Evolutionary conservation across 2,329 filamentous ascomycete species (phyloP).

Genomic region (Penicillium sp.): DNA sequence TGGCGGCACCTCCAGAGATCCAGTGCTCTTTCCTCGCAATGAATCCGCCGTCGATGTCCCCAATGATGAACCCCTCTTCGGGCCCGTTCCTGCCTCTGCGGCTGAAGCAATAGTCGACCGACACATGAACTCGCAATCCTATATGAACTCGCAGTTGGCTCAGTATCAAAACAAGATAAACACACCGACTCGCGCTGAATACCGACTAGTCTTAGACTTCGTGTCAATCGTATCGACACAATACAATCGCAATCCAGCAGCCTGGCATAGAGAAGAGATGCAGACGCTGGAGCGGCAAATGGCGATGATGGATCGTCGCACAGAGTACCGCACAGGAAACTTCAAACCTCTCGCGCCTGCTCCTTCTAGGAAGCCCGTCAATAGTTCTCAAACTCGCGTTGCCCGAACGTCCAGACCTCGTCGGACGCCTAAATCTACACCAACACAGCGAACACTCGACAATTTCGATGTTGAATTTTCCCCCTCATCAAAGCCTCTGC

Average conservation of each 20-base stretch:
- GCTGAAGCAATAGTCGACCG: conserved; percentile 39
- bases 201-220: conserved; percentile 41
- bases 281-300: conserved; percentile 40
- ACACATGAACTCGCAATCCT: conserved; percentile 41
- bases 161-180: conserved; percentile 38
- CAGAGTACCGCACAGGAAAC: conserved; percentile 25
- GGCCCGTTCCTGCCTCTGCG: conserved; percentile 29
- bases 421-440: conserved; percentile 40
- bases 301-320: conserved; percentile 34
- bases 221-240: conserved; percentile 39
- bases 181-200: conserved; percentile 43
- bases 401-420: conserved; percentile 31
- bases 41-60: conserved; percentile 29
- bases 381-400: conserved; percentile 23
- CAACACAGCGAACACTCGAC: conserved; percentile 36
- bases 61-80: conserved; percentile 40
- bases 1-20: conserved; percentile 29
- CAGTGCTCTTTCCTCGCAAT: conserved; percentile 41
- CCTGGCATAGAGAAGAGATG: conserved; percentile 40
- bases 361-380: conserved; percentile 26
- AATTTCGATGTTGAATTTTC: conserved; percentile 33
- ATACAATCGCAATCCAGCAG: conserved; percentile 43
- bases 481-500: conserved; percentile 40
- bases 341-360: conserved; percentile 41
- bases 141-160: conserved; percentile 41